Evolutionary conservation across 352 stramenopile species (phyloP), one percentile per base, ranked within the genome.

Genomic region (Ochromonadaceae sp.): DNA sequence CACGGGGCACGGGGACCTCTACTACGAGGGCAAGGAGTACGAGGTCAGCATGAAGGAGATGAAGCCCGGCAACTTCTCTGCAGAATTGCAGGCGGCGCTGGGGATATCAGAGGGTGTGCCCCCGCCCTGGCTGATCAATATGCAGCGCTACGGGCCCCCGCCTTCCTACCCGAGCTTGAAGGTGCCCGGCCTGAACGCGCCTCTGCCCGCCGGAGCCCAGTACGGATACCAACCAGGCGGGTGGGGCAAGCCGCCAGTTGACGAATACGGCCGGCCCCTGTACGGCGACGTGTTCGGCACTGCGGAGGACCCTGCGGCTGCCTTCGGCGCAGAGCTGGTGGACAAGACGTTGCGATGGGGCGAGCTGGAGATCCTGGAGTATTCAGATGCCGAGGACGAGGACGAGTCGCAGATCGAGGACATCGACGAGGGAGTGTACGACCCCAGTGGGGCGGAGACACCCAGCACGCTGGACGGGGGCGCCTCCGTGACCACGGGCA

Each of bases 11-110:
- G 78, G 72, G 14, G 75, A 88, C 65, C 65, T 88, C n/a, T 98
- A 97, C 66, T 97, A 97, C 68, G 93, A 98, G 81, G 91, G 91
- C 48, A 97, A 97, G 62, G 93, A 98, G 69, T 94, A 91, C 59
- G 84, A 94, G 60, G 52, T 71, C 7, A 76, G 79, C 67, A 78
- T 90, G 31, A 89, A 87, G 47, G 75, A 88, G 15, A 91, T 92
- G 61, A 81, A 87, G 34, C 85, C 86, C 10, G 89, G 91, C 4
- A 74, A 85, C 39, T 74, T 97, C 17, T 91, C 77, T 17, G 78
- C 91, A 46, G 78, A 72, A 22, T 67, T 91, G 9, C 67, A 75
- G 61, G 80, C 86, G 70, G 92, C 92, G 17, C 80, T 98, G 1
- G 91, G 88, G 32, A 98, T 98, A 88, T 72, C 81, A 28, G 81